Evolutionary conservation across 768 basidiomycete genomes (phyloP).

Genomic region (Leucocoprinus sp.): DNA sequence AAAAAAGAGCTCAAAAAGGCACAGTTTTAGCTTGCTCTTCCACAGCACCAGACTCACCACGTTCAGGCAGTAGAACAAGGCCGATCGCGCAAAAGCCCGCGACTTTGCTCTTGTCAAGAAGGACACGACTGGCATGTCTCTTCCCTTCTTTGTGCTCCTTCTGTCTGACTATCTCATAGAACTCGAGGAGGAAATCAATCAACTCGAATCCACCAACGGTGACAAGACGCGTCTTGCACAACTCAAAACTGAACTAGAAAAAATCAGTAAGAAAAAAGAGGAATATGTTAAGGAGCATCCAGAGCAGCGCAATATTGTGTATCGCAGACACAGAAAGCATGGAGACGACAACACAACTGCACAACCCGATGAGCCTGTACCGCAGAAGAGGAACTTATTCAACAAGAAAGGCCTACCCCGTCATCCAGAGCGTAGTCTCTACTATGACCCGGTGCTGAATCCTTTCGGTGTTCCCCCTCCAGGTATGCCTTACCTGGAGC

Average conservation of each 20-base stretch:
- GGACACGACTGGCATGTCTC: constrained; percentile 67
- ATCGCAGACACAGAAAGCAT: constrained; percentile 42
- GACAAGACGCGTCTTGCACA: constrained; percentile 62
- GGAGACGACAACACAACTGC: constrained; percentile 23
- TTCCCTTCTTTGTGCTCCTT: neutral
- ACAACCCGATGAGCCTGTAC: constrained; percentile 29
- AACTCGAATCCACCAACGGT: constrained; percentile 41
- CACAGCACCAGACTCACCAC: neutral
- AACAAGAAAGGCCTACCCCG: constrained; percentile 78
- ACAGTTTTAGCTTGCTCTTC: constrained; percentile 16
- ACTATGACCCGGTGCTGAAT: constrained; percentile 91
- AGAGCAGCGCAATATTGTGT: constrained; percentile 83
- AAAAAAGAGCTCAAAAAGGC: constrained; percentile 97
- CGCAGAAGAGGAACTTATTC: constrained; percentile 63
- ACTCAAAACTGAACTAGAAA: constrained; percentile 70
- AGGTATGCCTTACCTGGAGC: constrained; percentile 91
- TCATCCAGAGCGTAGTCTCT: constrained; percentile 88
- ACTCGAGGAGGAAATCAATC: constrained; percentile 72
- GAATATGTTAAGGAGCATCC: constrained; percentile 92
- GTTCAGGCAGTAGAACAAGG: constrained; percentile 76
- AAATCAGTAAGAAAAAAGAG: constrained; percentile 80
- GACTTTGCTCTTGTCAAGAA: constrained; percentile 93
- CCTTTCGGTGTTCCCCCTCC: constrained; percentile 91
- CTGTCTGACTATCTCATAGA: constrained; percentile 35
- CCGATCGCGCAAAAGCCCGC: constrained; percentile 67